Conservation (phyloP, 257 asterid species). For the Solanum etuberosum region DNA sequence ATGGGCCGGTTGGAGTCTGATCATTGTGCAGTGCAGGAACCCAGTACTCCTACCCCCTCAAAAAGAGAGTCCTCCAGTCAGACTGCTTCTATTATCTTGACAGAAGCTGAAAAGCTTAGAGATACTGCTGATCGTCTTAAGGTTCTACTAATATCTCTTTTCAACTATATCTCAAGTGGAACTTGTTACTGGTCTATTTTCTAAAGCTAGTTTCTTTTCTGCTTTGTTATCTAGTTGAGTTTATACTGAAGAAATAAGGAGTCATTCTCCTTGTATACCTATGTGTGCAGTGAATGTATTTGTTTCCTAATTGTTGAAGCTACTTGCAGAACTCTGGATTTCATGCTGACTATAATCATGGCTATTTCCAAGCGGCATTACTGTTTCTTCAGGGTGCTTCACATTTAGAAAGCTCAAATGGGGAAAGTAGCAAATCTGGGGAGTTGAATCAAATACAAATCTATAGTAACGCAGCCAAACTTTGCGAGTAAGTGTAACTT, state of each 20-base stretch:
- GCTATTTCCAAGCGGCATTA: conserved; percentile 69
- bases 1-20: conserved; percentile 20
- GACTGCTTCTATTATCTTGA: conserved; percentile 30
- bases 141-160: conserved; percentile 30
- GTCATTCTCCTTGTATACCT: not conserved
- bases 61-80: conserved; percentile 29
- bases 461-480: conserved; percentile 60
- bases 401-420: conserved; percentile 52
- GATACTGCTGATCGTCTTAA: conserved; percentile 61
- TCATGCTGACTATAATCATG: conserved; percentile 58
- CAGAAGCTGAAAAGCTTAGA: conserved; percentile 77
- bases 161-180: not conserved
- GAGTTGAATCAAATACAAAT: conserved; percentile 58
- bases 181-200: not conserved
- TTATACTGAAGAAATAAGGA: not conserved
- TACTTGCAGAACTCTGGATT: conserved; percentile 64
- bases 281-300: not conserved
- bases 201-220: not conserved
- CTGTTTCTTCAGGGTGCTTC: conserved; percentile 82
- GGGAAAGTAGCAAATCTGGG: conserved; percentile 35
- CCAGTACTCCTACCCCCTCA: conserved; percentile 16
- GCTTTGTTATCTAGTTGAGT: not conserved
- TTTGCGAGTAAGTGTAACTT: conserved; percentile 58
- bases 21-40: conserved; percentile 15
- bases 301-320: conserved; percentile 8